phyloP scores from a whole-genome alignment of 1,139 yeast species.

The Candida sp. region DNA sequence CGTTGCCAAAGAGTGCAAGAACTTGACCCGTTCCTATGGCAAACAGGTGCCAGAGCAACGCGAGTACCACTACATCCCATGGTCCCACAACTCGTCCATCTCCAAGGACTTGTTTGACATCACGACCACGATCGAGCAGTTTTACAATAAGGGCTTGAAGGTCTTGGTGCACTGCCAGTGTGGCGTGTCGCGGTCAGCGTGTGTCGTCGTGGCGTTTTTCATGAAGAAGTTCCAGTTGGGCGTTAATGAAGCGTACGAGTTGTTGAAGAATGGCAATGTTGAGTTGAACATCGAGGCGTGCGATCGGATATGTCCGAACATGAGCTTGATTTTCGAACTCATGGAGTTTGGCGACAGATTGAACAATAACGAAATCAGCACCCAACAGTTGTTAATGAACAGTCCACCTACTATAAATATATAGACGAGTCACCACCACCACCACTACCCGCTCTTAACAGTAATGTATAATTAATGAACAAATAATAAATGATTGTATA shows the following conservation, averaged over 20 bases:
- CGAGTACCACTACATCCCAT: slow-evolving; percentile 75
- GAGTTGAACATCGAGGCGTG: slow-evolving; percentile 47
- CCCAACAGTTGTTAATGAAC: slow-evolving; percentile 14
- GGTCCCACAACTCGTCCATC: slow-evolving; percentile 85
- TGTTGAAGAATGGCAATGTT: slow-evolving; percentile 54
- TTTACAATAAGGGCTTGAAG: slow-evolving; percentile 22
- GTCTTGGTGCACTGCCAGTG: slow-evolving; percentile 90
- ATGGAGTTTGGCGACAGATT: slow-evolving; percentile 63
- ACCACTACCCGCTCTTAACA: no score
- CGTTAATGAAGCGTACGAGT: slow-evolving; percentile 80
- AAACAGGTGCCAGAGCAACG: slow-evolving; percentile 19
- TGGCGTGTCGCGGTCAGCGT: slow-evolving; percentile 90
- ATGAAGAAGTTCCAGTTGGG: slow-evolving; percentile 65
- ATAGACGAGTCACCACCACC: not conserved
- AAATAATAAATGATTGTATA: not conserved
- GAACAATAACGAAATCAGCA: slow-evolving; percentile 13
- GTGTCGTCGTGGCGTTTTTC: slow-evolving; percentile 82
- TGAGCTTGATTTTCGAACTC: slow-evolving; percentile 85
- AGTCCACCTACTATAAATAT: slow-evolving; percentile 12
- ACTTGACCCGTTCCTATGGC: slow-evolving; percentile 28
- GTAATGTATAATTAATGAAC: not conserved
- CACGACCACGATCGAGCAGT: slow-evolving; percentile 15
- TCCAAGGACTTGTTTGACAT: slow-evolving; percentile 58
- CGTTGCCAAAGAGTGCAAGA: slow-evolving; percentile 80
- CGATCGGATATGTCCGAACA: slow-evolving; percentile 87